Conservation (phyloP, 1,284 basidiomycete genomes). For the Ceratobasidium sp. region DNA sequence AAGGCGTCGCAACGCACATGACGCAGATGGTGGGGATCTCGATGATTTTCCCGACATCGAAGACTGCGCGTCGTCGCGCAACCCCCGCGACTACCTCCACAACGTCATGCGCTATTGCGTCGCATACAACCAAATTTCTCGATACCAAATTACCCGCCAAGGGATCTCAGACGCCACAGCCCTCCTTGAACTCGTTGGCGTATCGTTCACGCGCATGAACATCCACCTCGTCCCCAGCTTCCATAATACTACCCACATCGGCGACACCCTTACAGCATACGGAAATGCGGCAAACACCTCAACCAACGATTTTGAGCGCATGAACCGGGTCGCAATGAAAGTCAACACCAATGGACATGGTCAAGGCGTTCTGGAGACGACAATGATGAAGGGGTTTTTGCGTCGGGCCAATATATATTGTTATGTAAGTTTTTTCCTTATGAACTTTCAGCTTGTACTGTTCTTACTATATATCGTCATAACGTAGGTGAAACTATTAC, state of each 20-base stretch:
- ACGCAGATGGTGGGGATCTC: background rate
- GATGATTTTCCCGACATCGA: background rate
- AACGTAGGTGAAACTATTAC: too few relatives aligned
- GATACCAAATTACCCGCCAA: background rate
- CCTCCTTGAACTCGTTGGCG: background rate
- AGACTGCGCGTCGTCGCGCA: background rate
- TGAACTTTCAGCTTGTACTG: too few relatives aligned
- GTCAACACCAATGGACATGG: slow-evolving; percentile 22
- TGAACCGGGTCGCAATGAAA: slow-evolving; percentile 1
- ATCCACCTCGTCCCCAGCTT: background rate
- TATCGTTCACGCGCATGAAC: background rate
- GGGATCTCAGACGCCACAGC: background rate
- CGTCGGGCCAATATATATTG: slow-evolving; percentile 12
- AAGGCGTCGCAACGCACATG: background rate
- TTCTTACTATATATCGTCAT: too few relatives aligned
- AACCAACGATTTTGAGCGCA: background rate
- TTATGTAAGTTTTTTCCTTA: background rate
- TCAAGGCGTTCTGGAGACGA: slow-evolving; percentile 13
- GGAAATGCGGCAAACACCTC: background rate
- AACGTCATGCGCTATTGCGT: slow-evolving; percentile 19
- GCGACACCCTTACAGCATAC: background rate
- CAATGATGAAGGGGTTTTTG: slow-evolving; percentile 17
- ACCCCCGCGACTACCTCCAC: background rate
- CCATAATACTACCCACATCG: background rate
- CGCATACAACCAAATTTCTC: background rate